Base-by-base conservation (phyloP, 2,329 filamentous ascomycete genomes). In the Aspergillus neoniger region DNA sequence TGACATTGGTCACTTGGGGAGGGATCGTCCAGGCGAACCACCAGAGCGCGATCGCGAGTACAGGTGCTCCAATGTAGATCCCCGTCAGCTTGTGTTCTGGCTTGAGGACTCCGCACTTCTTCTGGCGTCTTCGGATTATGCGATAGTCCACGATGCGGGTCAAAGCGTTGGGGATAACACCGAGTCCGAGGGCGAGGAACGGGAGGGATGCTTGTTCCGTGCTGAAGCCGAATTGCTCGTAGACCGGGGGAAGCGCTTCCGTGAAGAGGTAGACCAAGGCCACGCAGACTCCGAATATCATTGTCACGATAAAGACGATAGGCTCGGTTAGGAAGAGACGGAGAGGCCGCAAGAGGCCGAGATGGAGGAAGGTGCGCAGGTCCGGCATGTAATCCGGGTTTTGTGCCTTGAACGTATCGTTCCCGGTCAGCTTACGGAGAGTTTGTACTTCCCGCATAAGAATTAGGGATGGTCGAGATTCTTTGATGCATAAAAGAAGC, bases 1-100 rank as follows among this genome's bases (percentile, higher is more conserved):
- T 73, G 1, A 76, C 49, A 30, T 66, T 38, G 5, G 60, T 52
- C 3, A 74, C 65, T 1, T 62, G 57, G 2, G 80, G 80, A 0
- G 81, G 80, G 6, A 82, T 74, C 2, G 80, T 81, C 72, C 76
- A 79, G 8, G 78, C 76, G 59, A 83, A 82, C 68, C 71, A 75
- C 75, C 79, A 81, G 1, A 83, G 75, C 2, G 76, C 79, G 8
- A 72, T 65, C 2, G 80, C 78, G 5, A 82, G 74, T 6, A 76
- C 66, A 2, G 80, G 79, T 0, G 78, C 77, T 0, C 78, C 81
- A 32, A 82, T 69, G 32, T 72, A 73, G 62, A 83, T 81, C 14
- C 80, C 81, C 8, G 72, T 64, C 21, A 83, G 71, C 55, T 82
- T 82, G 65, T 82, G 76, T 68, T 83, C 81, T 0, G 79, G 80